Percentiles rank a stretch among this genome's conserved stretches.
These are phyloP conservation scores for Xylaria sp. DNA, from an alignment of 2,329 filamentous ascomycete species.

Conservation along the genomic window DNA sequence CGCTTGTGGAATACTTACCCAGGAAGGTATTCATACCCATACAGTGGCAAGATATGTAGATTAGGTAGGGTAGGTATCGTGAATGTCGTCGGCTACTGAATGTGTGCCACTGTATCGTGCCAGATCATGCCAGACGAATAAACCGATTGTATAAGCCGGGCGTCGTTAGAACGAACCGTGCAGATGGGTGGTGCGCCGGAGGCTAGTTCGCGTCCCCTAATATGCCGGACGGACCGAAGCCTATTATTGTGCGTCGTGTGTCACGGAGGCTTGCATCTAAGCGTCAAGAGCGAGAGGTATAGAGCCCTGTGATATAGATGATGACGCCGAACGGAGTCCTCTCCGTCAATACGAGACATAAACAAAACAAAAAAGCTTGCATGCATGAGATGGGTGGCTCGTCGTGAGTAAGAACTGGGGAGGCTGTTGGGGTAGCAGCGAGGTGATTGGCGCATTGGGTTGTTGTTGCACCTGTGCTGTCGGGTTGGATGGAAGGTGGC, in stretches of 20 bases:
- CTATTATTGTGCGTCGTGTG: not conserved
- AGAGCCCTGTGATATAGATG: constrained; percentile 2
- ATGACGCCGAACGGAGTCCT: not conserved
- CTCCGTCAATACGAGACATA: constrained; percentile 13
- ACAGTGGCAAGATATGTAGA: not conserved
- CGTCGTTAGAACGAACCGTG: not conserved
- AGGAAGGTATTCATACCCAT: constrained; percentile 7
- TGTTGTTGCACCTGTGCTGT: constrained; percentile 13
- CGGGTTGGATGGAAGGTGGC: constrained; percentile 24
- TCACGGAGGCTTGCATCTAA: constrained; percentile 1
- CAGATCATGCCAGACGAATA: not conserved
- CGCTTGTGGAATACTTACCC: constrained; percentile 7
- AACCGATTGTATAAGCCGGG: not conserved
- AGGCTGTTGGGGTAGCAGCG: constrained; percentile 9
- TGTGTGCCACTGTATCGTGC: not conserved
- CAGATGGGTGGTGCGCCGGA: not conserved
- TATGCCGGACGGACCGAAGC: not conserved
- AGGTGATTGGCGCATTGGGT: constrained; percentile 6
- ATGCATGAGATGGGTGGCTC: constrained; percentile 6
- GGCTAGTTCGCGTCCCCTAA: not conserved
- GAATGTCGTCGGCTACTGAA: constrained; percentile 7
- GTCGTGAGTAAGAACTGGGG: not conserved
- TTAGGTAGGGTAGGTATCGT: constrained; percentile 17
- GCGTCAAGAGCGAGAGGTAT: not conserved
- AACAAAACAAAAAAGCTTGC: constrained; percentile 11